Conservation (phyloP, 73 alveolate genomes). For the Effrenium voratum region DNA sequence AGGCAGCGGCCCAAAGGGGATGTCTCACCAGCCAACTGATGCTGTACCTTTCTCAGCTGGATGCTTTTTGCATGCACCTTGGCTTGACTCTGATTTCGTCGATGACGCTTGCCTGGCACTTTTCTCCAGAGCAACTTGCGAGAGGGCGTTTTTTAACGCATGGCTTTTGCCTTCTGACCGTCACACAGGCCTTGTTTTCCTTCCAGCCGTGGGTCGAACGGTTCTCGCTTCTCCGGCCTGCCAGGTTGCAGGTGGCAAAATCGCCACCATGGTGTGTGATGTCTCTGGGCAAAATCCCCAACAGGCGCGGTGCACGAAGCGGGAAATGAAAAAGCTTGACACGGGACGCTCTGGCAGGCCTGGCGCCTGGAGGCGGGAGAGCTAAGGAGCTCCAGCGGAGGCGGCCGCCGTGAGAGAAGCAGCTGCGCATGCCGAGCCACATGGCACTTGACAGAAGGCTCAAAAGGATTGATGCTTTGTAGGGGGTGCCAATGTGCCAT, state of each 20-base stretch:
- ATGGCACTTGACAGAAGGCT: background rate
- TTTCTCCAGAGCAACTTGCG: background rate
- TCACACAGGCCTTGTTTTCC: background rate
- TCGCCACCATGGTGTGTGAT: slow-evolving; percentile 69
- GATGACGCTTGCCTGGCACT: too few relatives aligned
- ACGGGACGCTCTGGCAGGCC: background rate
- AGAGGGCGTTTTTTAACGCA: background rate
- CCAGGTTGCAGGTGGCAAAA: slow-evolving; percentile 65
- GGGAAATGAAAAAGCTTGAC: background rate
- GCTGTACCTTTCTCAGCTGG: too few relatives aligned
- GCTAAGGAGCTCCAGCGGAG: slow-evolving; percentile 39
- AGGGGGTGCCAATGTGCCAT: background rate
- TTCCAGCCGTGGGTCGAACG: background rate
- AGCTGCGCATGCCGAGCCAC: background rate
- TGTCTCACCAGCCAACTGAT: too few relatives aligned
- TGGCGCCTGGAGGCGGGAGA: slow-evolving; percentile 66
- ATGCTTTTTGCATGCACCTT: too few relatives aligned
- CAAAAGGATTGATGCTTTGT: background rate
- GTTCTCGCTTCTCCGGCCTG: background rate
- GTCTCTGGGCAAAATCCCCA: slow-evolving; percentile 41
- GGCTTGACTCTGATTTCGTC: too few relatives aligned
- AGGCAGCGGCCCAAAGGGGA: too few relatives aligned
- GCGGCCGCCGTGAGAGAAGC: background rate
- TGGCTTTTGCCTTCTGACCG: background rate
- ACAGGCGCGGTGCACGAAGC: background rate